phyloP scores from a whole-genome alignment of 257 asterid genomes.

The Perilla frutescens region DNA sequence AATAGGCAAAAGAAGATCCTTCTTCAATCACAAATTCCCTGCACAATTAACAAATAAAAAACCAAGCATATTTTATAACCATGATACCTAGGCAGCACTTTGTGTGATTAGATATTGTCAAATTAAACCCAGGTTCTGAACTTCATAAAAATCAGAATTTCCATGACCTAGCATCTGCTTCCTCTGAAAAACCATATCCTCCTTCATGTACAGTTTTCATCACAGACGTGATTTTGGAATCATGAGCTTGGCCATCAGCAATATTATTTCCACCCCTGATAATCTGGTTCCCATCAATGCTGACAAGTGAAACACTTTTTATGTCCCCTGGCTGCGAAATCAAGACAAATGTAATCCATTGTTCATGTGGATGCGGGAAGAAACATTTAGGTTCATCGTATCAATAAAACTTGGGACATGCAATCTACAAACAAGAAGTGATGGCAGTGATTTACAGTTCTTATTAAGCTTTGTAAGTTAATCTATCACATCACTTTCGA shows the following conservation, averaged over 20 bases:
- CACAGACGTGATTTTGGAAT: constrained; percentile 49
- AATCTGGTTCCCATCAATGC: constrained; percentile 73
- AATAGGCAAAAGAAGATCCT: constrained; percentile 60
- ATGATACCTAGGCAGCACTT: constrained; percentile 17
- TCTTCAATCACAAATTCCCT: constrained; percentile 70
- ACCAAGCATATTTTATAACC: constrained; percentile 26
- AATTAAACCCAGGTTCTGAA: constrained; percentile 5
- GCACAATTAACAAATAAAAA: constrained; percentile 44
- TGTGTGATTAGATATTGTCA: constrained; percentile 21
- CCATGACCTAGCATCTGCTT: constrained; percentile 61
- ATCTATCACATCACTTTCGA: too few relatives aligned
- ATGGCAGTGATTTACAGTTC: too few relatives aligned
- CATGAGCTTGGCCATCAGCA: constrained; percentile 67
- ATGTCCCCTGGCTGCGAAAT: constrained; percentile 91
- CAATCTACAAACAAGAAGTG: too few relatives aligned
- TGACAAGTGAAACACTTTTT: constrained; percentile 85
- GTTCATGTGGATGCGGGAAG: neutral
- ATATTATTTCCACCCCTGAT: constrained; percentile 88
- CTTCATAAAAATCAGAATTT: constrained; percentile 30
- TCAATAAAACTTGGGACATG: too few relatives aligned
- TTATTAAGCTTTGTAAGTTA: too few relatives aligned
- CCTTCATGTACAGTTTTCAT: constrained; percentile 60
- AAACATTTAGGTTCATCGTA: too few relatives aligned
- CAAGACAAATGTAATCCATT: constrained; percentile 23
- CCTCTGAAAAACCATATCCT: constrained; percentile 59